phyloP scores from a whole-genome alignment of 768 basidiomycete species.

The Phanerochaete sordida region DNA sequence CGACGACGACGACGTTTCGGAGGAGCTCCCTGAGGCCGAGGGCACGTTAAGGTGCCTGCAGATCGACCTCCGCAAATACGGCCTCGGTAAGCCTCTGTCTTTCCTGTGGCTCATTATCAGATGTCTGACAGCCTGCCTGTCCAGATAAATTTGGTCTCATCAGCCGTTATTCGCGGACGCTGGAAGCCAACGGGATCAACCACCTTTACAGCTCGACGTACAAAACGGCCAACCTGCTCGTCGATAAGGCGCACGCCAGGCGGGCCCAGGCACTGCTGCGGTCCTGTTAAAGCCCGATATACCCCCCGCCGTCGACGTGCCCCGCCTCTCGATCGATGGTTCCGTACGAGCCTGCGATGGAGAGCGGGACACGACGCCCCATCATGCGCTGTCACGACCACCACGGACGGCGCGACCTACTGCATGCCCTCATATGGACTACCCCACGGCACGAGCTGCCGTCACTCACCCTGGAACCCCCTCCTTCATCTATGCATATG shows the following conservation, averaged over 20 bases:
- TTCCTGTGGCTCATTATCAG: background rate
- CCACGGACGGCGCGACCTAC: no score
- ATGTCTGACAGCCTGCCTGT: background rate
- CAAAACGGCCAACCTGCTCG: constrained; percentile 77
- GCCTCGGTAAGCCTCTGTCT: constrained; percentile 47
- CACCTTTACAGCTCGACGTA: constrained; percentile 86
- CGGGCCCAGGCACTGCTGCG: constrained; percentile 57
- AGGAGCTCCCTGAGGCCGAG: constrained; percentile 22
- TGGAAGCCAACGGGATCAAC: constrained; percentile 72
- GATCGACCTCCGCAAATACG: constrained; percentile 70
- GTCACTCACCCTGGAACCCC: background rate
- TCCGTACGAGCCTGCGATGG: background rate
- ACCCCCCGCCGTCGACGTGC: background rate
- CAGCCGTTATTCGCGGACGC: constrained; percentile 68
- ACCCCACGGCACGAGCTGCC: background rate
- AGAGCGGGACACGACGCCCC: background rate
- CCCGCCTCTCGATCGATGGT: background rate
- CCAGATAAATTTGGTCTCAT: constrained; percentile 77
- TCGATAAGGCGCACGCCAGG: constrained; percentile 54
- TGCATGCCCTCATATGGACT: background rate
- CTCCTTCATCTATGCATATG: no score
- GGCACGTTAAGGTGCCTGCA: constrained; percentile 60
- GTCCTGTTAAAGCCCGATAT: constrained; percentile 40
- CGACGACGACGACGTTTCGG: constrained; percentile 36
- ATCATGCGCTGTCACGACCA: background rate